phyloP scores from a whole-genome alignment of 768 basidiomycete species.

The Lenzites betulinus region DNA sequence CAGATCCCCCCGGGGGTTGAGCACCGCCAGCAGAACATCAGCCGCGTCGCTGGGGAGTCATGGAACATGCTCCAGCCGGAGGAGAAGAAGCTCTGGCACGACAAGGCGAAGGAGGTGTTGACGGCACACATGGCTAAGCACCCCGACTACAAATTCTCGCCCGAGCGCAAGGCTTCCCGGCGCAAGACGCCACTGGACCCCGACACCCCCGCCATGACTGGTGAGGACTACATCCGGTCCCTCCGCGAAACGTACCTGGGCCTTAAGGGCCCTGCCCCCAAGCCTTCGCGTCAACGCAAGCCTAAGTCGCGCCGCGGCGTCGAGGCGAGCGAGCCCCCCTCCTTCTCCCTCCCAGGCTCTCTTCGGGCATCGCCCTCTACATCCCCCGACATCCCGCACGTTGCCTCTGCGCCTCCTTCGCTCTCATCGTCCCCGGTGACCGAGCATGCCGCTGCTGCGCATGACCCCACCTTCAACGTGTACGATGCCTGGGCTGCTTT shows the following conservation, averaged over 20 bases:
- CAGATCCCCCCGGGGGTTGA: conserved; percentile 46
- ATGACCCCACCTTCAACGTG: not conserved
- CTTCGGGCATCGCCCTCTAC: conserved; percentile 2
- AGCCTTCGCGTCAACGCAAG: conserved; percentile 37
- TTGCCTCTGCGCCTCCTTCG: conserved; percentile 4
- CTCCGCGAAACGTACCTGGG: conserved; percentile 39
- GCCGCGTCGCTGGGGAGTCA: conserved; percentile 52
- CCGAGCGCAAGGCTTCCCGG: conserved; percentile 26
- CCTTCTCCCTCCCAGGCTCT: conserved; percentile 2
- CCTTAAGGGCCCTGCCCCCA: conserved; percentile 38
- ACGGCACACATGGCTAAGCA: conserved; percentile 33
- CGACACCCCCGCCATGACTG: conserved; percentile 18
- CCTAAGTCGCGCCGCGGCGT: conserved; percentile 28
- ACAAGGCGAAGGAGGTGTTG: conserved; percentile 31
- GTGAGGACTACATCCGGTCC: conserved; percentile 34
- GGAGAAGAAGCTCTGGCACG: conserved; percentile 40
- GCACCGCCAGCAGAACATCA: conserved; percentile 56
- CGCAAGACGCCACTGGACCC: conserved; percentile 34
- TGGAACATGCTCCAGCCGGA: conserved; percentile 47
- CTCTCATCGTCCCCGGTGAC: not conserved
- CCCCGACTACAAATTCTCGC: conserved; percentile 34
- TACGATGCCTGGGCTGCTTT: not conserved
- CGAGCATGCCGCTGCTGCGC: not conserved
- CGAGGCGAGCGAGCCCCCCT: not conserved
- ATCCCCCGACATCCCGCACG: not conserved